phyloP scores from a whole-genome alignment of 306 rosid species.

The Senna siamea region DNA sequence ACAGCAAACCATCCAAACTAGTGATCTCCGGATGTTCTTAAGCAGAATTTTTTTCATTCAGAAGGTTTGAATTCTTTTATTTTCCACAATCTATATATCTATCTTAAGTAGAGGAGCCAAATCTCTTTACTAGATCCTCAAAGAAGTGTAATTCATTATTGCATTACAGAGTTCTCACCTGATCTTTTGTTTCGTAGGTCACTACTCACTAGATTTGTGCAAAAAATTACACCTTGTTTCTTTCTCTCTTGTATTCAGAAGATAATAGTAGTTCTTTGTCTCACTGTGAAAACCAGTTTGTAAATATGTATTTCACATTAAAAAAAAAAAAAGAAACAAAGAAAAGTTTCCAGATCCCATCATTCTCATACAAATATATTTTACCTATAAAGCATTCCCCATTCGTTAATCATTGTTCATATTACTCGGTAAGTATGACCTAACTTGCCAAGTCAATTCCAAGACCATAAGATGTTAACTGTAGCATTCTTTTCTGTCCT shows the following conservation, averaged over 20 bases:
- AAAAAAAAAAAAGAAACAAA: no score
- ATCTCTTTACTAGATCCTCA: neutral
- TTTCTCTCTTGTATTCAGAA: conserved; percentile 24
- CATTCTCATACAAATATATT: neutral
- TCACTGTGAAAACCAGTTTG: neutral
- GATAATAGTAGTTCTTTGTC: neutral
- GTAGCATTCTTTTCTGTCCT: neutral
- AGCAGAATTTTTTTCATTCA: no score
- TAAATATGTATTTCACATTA: neutral
- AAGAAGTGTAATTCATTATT: neutral
- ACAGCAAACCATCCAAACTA: no score
- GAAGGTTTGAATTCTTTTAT: no score
- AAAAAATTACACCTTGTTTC: neutral
- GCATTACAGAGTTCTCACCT: neutral
- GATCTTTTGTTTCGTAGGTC: neutral
- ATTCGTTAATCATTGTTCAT: neutral
- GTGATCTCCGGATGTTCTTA: no score
- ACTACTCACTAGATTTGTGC: neutral
- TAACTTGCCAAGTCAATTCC: conserved; percentile 4
- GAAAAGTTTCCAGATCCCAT: neutral
- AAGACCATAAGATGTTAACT: conserved; percentile 4
- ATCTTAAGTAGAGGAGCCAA: no score
- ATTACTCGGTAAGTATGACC: neutral
- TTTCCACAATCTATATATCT: no score
- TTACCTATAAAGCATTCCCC: neutral